Evolutionary conservation across 2,329 filamentous ascomycete species (phyloP).

Genomic region (Fusarium liriodendri): DNA sequence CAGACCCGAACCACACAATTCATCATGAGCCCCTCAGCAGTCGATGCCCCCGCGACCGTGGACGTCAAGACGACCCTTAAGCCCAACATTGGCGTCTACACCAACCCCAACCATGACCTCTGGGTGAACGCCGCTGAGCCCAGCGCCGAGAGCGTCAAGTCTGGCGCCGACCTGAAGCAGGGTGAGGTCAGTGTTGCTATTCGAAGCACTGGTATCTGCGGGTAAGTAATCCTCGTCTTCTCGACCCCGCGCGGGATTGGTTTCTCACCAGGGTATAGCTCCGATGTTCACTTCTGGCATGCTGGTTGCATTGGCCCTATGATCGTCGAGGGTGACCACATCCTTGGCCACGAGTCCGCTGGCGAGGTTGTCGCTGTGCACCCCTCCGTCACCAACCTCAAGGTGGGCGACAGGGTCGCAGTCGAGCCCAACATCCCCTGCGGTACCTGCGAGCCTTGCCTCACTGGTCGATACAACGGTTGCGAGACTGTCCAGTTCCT

Average conservation of each 20-base stretch:
- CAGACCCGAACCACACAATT: constrained; percentile 1
- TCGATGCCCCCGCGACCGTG: constrained; percentile 41
- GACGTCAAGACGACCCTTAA: constrained; percentile 59
- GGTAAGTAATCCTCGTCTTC: constrained; percentile 61
- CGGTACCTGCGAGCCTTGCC: constrained; percentile 87
- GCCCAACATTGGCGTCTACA: constrained; percentile 95
- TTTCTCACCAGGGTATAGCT: constrained; percentile 61
- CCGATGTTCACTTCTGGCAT: constrained; percentile 98
- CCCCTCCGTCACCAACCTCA: constrained; percentile 80
- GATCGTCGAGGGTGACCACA: constrained; percentile 89
- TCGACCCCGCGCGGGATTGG: constrained; percentile 4
- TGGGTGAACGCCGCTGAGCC: constrained; percentile 88
- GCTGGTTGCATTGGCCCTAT: constrained; percentile 95
- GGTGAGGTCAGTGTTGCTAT: constrained; percentile 91
- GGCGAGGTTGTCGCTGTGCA: constrained; percentile 86
- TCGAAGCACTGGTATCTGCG: constrained; percentile 96
- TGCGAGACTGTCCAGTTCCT: constrained; percentile 89
- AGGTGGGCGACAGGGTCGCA: constrained; percentile 90
- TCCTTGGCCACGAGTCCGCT: constrained; percentile 93
- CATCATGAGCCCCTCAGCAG: constrained; percentile 51
- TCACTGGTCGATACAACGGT: constrained; percentile 94
- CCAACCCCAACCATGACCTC: constrained; percentile 90
- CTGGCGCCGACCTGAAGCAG: constrained; percentile 74
- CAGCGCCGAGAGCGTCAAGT: constrained; percentile 77
- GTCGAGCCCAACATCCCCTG: constrained; percentile 96